phyloP scores from a whole-genome alignment of 495 filamentous ascomycete species.

The Astrothelium macrocarpum region DNA sequence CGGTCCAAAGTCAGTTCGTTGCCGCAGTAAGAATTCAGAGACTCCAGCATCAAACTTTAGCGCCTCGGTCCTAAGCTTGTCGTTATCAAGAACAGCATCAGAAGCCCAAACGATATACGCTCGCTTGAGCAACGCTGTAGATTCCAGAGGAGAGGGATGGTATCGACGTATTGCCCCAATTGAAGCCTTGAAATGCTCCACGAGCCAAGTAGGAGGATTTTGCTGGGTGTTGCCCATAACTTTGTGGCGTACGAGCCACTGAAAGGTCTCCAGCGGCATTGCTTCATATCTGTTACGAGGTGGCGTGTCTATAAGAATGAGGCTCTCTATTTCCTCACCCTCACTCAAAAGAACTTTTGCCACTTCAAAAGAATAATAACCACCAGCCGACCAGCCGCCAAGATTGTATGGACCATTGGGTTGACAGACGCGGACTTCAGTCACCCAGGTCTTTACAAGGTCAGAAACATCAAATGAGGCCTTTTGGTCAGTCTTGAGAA shows the following conservation, averaged over 20 bases:
- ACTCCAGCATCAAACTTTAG: constrained; percentile 16
- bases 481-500: constrained; percentile 11
- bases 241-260: constrained; percentile 12
- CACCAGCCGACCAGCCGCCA: constrained; percentile 21
- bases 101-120: constrained; percentile 19
- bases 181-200: constrained; percentile 29
- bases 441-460: constrained; percentile 15
- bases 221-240: constrained; percentile 13
- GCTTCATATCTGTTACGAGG: constrained; percentile 12
- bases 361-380: constrained; percentile 19
- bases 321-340: constrained; percentile 15
- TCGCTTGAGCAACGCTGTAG: neutral
- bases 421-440: constrained; percentile 13
- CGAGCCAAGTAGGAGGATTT: constrained; percentile 26
- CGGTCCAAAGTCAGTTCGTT: constrained; percentile 15
- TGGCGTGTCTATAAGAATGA: constrained; percentile 21
- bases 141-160: constrained; percentile 16
- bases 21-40: constrained; percentile 17
- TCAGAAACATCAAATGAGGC: constrained; percentile 16
- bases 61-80: constrained; percentile 10
- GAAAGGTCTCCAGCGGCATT: constrained; percentile 11
- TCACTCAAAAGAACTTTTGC: constrained; percentile 12
- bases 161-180: constrained; percentile 20
- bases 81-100: constrained; percentile 16
- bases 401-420: constrained; percentile 18